Percentiles rank a stretch among this genome's conserved stretches.
Conservation (phyloP, 306 rosid species). For the Oxytropis ochrocephala region DNA sequence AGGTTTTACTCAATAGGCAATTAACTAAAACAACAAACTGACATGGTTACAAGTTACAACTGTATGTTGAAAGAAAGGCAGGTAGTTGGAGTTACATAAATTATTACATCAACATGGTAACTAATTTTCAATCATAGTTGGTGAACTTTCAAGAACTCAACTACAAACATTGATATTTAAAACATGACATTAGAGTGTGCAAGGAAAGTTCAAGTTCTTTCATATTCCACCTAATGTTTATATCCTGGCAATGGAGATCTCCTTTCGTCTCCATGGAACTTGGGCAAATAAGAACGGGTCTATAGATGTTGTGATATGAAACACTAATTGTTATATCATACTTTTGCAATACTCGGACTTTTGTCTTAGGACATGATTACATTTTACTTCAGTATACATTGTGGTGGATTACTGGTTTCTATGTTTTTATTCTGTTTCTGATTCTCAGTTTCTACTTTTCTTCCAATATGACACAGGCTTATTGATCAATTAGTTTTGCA, state of each 20-base stretch:
- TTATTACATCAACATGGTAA: neutral
- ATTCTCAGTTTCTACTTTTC: neutral
- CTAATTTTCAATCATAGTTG: neutral
- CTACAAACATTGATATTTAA: neutral
- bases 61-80: neutral
- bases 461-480: neutral
- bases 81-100: neutral
- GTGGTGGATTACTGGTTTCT: neutral
- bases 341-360: neutral
- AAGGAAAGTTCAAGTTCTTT: neutral
- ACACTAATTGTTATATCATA: neutral
- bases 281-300: neutral
- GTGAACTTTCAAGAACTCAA: neutral
- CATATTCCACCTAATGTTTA: neutral
- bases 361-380: neutral
- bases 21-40: neutral
- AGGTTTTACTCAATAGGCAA: neutral
- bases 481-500: neutral
- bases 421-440: neutral
- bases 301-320: neutral
- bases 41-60: neutral
- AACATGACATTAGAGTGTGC: neutral
- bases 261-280: neutral
- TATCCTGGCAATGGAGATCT: neutral
- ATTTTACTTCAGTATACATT: neutral